phyloP scores from a whole-genome alignment of 345 rosid species.

The Eucalyptus curtisii region DNA sequence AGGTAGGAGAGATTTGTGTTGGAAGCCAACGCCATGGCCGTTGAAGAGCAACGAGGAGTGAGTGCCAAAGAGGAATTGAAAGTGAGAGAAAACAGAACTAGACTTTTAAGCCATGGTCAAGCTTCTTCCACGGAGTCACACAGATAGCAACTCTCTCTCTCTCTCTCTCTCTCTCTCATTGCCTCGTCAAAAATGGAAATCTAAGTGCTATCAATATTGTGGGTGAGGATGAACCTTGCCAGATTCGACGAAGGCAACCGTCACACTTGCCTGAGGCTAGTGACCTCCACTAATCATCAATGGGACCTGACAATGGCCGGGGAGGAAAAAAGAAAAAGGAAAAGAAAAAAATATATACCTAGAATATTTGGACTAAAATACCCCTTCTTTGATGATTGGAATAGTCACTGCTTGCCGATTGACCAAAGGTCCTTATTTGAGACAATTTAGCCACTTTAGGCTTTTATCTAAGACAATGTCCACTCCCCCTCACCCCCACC shows the following conservation, averaged over 20 bases:
- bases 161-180: neutral
- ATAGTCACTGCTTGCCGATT: too few species aligned
- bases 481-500: rapidly evolving
- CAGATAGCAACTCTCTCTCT: neutral
- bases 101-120: neutral
- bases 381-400: too few species aligned
- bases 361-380: too few species aligned
- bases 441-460: too few species aligned
- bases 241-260: rapidly evolving
- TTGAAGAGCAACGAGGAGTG: too few species aligned
- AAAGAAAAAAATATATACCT: too few species aligned
- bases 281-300: neutral
- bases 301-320: rapidly evolving
- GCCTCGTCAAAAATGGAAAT: neutral
- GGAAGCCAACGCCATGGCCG: too few species aligned
- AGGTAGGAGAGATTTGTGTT: too few species aligned
- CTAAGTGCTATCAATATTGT: rapidly evolving
- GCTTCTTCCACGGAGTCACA: neutral
- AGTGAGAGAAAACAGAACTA: too few species aligned
- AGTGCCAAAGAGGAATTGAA: too few species aligned
- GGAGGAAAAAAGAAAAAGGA: neutral
- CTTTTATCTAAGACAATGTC: too few species aligned
- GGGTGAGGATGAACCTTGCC: neutral
- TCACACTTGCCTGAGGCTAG: rapidly evolving
- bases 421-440: too few species aligned